These are phyloP conservation scores for Termitomyces heimii DNA, from an alignment of 768 basidiomycete species.

Conservation along the genomic window DNA sequence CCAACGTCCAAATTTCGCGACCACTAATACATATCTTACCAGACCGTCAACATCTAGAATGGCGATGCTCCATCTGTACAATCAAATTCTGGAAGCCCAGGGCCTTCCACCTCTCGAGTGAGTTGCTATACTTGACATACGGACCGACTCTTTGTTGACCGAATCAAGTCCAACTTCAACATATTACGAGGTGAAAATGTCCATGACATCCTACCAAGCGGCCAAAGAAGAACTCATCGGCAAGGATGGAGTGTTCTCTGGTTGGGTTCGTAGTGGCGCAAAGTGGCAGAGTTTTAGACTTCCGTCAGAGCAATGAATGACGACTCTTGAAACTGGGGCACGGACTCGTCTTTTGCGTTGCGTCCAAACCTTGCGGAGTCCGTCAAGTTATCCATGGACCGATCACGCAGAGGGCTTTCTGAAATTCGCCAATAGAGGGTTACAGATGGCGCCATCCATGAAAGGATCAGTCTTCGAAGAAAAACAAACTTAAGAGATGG, in stretches of 20 bases:
- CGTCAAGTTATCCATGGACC: neutral
- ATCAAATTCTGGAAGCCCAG: constrained; percentile 13
- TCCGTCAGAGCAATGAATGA: neutral
- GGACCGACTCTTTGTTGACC: neutral
- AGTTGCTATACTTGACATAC: neutral
- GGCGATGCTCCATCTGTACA: constrained; percentile 45
- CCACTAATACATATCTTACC: neutral
- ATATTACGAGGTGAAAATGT: constrained; percentile 42
- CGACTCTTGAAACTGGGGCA: neutral
- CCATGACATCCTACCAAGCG: constrained; percentile 37
- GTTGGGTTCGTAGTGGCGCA: constrained; percentile 55
- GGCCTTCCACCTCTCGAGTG: constrained; percentile 14
- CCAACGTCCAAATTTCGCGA: neutral
- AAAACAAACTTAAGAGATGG: neutral
- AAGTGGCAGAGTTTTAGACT: constrained; percentile 47
- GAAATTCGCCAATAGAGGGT: neutral
- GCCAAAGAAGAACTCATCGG: constrained; percentile 46
- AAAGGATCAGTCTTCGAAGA: neutral
- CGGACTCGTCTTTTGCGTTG: neutral
- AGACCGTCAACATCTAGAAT: constrained; percentile 53
- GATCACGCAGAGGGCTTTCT: neutral
- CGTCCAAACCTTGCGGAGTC: neutral
- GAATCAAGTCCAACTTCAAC: constrained; percentile 17
- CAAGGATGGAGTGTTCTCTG: constrained; percentile 41
- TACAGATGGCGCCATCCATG: neutral